Conservation (phyloP, 1,284 basidiomycete species). For the Trichosporon inkin region DNA sequence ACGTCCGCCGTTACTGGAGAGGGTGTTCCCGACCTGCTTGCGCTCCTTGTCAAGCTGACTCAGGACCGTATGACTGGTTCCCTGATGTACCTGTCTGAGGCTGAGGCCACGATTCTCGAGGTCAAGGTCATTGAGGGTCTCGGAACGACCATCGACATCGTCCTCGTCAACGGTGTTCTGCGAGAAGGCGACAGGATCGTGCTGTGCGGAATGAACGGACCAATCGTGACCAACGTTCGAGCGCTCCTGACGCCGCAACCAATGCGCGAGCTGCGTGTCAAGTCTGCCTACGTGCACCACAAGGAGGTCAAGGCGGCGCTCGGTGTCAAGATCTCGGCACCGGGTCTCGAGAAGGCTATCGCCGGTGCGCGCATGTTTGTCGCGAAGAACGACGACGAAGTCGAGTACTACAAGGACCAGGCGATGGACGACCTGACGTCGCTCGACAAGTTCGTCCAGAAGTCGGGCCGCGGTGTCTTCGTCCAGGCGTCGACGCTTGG, state of each 20-base stretch:
- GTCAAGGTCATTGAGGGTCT: slow-evolving; percentile 99
- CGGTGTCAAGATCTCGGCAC: slow-evolving; percentile 93
- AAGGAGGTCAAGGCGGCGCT: slow-evolving; percentile 97
- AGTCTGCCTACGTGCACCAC: slow-evolving; percentile 97
- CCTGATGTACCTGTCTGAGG: slow-evolving; percentile 96
- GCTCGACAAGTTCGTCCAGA: slow-evolving; percentile 86
- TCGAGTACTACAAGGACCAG: slow-evolving; percentile 89
- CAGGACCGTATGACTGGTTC: slow-evolving; percentile 97
- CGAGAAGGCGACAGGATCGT: slow-evolving; percentile 93
- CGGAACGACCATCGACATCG: slow-evolving; percentile 96
- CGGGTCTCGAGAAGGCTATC: slow-evolving; percentile 98
- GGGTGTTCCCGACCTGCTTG: slow-evolving; percentile 99
- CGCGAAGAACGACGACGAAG: slow-evolving; percentile 88
- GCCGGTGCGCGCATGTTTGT: slow-evolving; percentile 93
- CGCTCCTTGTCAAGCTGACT: slow-evolving; percentile 93
- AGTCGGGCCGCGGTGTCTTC: slow-evolving; percentile 90
- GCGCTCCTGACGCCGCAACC: slow-evolving; percentile 96
- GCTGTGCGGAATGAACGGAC: slow-evolving; percentile 94
- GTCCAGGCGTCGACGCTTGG: slow-evolving; percentile 98
- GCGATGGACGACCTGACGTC: slow-evolving; percentile 95
- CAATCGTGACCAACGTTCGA: slow-evolving; percentile 92
- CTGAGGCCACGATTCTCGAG: slow-evolving; percentile 98
- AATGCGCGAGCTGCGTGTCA: slow-evolving; percentile 90
- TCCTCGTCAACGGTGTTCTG: slow-evolving; percentile 91
- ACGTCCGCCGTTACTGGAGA: slow-evolving; percentile 98